Percentiles rank a stretch among this genome's conserved stretches.
These are phyloP conservation scores for Bassia scoparia DNA, from an alignment of 148 eudicot genomes.

Conservation along the genomic window DNA sequence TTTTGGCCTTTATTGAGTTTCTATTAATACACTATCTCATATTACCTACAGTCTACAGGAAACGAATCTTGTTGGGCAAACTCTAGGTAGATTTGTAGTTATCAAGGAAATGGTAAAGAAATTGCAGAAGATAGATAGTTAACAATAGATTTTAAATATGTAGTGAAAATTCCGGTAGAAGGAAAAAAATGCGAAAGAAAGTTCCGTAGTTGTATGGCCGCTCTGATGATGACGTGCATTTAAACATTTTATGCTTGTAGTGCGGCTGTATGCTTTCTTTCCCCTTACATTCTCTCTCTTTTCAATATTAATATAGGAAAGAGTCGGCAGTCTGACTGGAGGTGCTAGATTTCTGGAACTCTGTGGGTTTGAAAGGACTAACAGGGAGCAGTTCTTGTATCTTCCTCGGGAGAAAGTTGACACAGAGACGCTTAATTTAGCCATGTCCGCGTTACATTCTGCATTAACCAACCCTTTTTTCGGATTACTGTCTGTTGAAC, in stretches of 20 bases:
- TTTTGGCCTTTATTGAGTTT: not conserved
- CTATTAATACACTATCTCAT: not conserved
- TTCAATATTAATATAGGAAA: slow-evolving; percentile 33
- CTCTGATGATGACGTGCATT: not conserved
- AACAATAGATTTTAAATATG: not conserved
- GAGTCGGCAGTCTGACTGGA: slow-evolving; percentile 58
- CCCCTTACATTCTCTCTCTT: no score
- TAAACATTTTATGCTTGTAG: not conserved
- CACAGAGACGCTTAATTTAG: slow-evolving; percentile 39
- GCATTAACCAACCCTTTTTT: slow-evolving; percentile 75
- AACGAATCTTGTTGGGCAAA: not conserved
- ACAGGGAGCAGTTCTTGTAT: slow-evolving; percentile 46
- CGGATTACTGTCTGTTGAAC: slow-evolving; percentile 55
- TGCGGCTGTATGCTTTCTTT: not conserved
- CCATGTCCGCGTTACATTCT: slow-evolving; percentile 43
- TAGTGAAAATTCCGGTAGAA: not conserved
- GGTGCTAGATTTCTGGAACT: slow-evolving; percentile 69
- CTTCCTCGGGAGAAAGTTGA: slow-evolving; percentile 60
- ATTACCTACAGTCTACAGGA: not conserved
- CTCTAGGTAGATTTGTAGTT: not conserved
- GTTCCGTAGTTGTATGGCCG: not conserved
- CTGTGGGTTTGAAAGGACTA: slow-evolving; percentile 71
- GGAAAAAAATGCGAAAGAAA: not conserved
- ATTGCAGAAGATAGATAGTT: not conserved
- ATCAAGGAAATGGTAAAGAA: not conserved